Evolutionary conservation across 1,284 basidiomycete species (phyloP), one percentile per base, ranked within the genome.

Genomic region (Leccinum subrobustum): DNA sequence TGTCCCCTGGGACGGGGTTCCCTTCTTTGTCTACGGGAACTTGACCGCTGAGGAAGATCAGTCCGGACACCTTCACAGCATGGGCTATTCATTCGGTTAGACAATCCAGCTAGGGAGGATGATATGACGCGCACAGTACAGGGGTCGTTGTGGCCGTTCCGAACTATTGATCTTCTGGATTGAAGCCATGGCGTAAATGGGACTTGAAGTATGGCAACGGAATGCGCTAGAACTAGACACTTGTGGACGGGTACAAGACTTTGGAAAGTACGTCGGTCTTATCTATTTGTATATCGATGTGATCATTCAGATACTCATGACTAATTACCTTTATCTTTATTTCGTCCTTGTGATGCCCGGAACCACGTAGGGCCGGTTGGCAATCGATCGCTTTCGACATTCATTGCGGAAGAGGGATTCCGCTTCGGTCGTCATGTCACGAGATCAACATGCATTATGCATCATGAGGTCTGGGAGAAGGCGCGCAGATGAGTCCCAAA

Each of bases 31-130:
- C 81, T 12, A 79, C 77, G 1, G 83, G 84, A 5, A 79, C 81
- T 69, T 85, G 84, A 5, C 84, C 85, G 60, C 83, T 85, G 52
- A 85, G 73, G 70, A 84, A 86, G 65, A 86, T 81, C 54, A 87
- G 69, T 6, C 83, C 83, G 7, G 81, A 79, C 12, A 81, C 77
- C 66, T 84, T 86, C 25, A 78, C 79, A 11, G 81, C 82, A 73
- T 83, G 82, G n/a, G 82, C 83, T 84, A 62, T 55, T 29, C 47
- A 64, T 52, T 54, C 6, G 7, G 47, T 42, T 55, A 31, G 18
- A 3, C 4, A 6, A 37, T 56, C 42, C 44, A 23, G 23, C 16
- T 48, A 11, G 6, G 3, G 42, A 52, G 7, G 52, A 51, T 42
- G 29, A 18, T 4, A 48, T 23, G 27, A 48, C 27, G 73, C 81